Conservation (phyloP, 495 filamentous ascomycete species). For the Symbiotaphrina buchneri region DNA sequence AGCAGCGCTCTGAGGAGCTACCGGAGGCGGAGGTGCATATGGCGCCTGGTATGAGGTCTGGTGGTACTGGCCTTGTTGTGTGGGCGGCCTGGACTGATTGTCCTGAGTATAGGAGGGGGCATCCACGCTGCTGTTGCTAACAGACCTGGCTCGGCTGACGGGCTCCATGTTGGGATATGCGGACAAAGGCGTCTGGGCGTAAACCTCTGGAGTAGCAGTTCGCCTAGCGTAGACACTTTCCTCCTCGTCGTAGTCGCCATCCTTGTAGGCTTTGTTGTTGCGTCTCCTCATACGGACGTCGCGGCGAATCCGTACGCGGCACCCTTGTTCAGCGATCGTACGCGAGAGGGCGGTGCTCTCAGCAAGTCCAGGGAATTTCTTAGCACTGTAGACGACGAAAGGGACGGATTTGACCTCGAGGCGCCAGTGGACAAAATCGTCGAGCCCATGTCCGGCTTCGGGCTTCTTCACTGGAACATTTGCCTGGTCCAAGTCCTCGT, state of each 20-base stretch:
- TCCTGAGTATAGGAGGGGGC: constrained; percentile 16
- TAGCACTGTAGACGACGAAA: constrained; percentile 86
- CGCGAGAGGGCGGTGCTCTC: constrained; percentile 80
- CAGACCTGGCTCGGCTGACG: constrained; percentile 40
- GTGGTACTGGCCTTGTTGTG: neutral
- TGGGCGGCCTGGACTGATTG: constrained; percentile 7
- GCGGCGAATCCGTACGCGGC: constrained; percentile 84
- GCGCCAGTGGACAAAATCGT: constrained; percentile 45
- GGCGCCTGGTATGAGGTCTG: neutral
- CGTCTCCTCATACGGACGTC: constrained; percentile 94
- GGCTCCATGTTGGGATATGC: constrained; percentile 11
- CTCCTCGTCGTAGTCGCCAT: constrained; percentile 43
- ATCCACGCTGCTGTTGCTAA: constrained; percentile 47
- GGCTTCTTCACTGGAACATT: constrained; percentile 4
- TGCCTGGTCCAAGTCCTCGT: constrained; percentile 28
- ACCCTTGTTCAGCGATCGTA: constrained; percentile 88
- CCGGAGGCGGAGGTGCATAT: neutral
- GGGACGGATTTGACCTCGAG: constrained; percentile 75
- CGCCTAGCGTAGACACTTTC: constrained; percentile 28
- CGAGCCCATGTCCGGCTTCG: constrained; percentile 12
- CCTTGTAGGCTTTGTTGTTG: constrained; percentile 39
- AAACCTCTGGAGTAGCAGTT: constrained; percentile 37
- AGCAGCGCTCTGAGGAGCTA: neutral
- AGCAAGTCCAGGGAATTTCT: constrained; percentile 92
- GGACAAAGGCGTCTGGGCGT: constrained; percentile 19